Base-by-base conservation (phyloP, 257 asterid genomes). In the Nicotiana paniculata region DNA sequence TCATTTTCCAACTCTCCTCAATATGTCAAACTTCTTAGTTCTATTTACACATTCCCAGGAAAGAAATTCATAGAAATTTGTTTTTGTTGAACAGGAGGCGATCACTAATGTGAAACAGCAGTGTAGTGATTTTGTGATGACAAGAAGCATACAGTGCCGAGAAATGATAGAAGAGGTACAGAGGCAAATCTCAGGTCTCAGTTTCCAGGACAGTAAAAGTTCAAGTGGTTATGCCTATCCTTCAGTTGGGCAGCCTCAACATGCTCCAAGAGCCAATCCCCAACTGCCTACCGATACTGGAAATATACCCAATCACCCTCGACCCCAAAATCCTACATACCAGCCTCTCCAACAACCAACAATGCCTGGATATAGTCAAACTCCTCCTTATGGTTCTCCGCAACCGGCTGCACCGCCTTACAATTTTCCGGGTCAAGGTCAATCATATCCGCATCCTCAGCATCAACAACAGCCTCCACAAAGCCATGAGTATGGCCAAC, bases 141-240 rank as follows among this genome's bases (percentile, higher is more conserved):
- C 98, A 9, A 85, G 99, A 90, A 92, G 87, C 82, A 93, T 96
- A 84, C 98, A 96, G 87, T 96, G 99, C 89, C 96, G 93, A 2
- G 99, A 96, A 81, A 94, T 96, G 99, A 89, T 94, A 2, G 99
- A 93, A 30, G 97, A 90, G 78, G 97, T 94, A 61, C 99, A 94
- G 89, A 92, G 95, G 89, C 92, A 93, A 80, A 85, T 94, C 68
- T 85, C 98, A 4, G 97, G 99, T 77, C 96, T 94, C 77, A 91
- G 92, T 87, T 94, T 96, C 84, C 96, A 91, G 86, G 98, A 93
- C n/a, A 81, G 83, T 58, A 94, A 90, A 83, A 89, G 17, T 82
- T 83, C 85, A 39, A 76, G 90, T 53, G 80, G 90, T 77, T 88
- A 92, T 85, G 89, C 88, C 28, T 93, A 90, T 85, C 82, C 92